Base-by-base conservation (phyloP, 768 basidiomycete species). In the Pluteus cervinus region DNA sequence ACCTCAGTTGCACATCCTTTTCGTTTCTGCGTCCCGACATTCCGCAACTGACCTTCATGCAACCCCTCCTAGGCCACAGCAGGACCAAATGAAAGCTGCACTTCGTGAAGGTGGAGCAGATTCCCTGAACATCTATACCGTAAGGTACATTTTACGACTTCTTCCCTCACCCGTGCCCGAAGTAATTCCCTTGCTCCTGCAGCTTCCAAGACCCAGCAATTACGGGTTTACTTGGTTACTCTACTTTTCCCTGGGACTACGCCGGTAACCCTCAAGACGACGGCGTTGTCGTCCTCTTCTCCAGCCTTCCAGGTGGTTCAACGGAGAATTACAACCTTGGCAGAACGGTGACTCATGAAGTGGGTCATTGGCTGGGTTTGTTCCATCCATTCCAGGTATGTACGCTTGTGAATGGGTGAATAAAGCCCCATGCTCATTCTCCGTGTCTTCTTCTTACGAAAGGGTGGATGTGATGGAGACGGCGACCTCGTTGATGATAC, bases 171-270 rank as follows among this genome's bases (percentile, higher is more conserved):
- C n/a, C 24, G 22, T 14, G 29, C 12, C n/a, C 20, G 15, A 17
- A 12, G 3, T 20, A 10, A 10, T 12, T 45, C 21, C 51, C 17
- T 15, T 11, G 16, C 9, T 10, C 53, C 24, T 51, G 60, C 51
- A 35, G 24, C 17, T 40, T 41, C 14, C n/a, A 56, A 50, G 9
- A 33, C 43, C 8, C 54, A 11, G 36, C 46, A 17, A 59, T 48
- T 12, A 36, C 37, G 5, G 63, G 65, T 11, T 53, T 69, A 1
- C 57, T 73, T 12, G 61, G 70, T 3, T 71, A 73, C 47, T 52
- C 65, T 10, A 68, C 67, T 9, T 69, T 68, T 57, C 69, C 68
- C 8, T 52, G 39, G 6, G 47, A 53, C 33, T 66, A 65, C 45
- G 16, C 38, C 2, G 15, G 36, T 28, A 43, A 47, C 21, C 61